phyloP scores from a whole-genome alignment of 148 eudicot genomes.

The Cornus controversa region DNA sequence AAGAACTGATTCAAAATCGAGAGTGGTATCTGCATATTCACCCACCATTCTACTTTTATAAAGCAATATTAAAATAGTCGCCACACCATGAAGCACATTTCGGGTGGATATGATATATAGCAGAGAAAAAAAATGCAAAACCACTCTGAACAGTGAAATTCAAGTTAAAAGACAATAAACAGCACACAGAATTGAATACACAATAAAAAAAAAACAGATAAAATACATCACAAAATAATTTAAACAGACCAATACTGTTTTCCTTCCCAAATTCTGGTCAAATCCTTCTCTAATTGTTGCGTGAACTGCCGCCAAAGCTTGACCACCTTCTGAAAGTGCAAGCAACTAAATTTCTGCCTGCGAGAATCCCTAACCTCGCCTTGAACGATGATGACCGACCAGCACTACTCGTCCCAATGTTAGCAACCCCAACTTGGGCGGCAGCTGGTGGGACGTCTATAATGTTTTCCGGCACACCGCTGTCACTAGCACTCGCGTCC shows the following conservation, averaged over 20 bases:
- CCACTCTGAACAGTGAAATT: neutral
- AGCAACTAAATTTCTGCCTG: constrained; percentile 39
- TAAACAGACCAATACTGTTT: neutral
- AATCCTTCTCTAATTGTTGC: constrained; percentile 13
- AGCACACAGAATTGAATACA: constrained; percentile 15
- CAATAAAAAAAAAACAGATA: neutral
- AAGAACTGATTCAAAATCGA: constrained; percentile 1
- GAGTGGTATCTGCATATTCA: neutral
- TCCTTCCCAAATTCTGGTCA: constrained; percentile 6
- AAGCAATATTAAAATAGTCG: neutral
- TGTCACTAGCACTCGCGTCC: constrained; percentile 40
- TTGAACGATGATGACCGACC: constrained; percentile 41
- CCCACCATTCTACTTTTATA: neutral
- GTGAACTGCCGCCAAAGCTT: constrained; percentile 39
- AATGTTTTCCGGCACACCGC: constrained; percentile 28
- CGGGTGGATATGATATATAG: neutral
- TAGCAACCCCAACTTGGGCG: constrained; percentile 15
- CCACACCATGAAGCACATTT: neutral
- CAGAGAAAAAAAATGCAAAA: neutral
- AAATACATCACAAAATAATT: constrained; percentile 6
- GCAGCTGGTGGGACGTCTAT: constrained; percentile 21
- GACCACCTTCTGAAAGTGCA: constrained; percentile 57
- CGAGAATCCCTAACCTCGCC: constrained; percentile 39
- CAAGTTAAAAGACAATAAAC: constrained; percentile 4
- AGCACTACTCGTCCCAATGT: constrained; percentile 23